Conservation (phyloP, 192 early-diverging fungal species). For the Coemansia sp. region DNA sequence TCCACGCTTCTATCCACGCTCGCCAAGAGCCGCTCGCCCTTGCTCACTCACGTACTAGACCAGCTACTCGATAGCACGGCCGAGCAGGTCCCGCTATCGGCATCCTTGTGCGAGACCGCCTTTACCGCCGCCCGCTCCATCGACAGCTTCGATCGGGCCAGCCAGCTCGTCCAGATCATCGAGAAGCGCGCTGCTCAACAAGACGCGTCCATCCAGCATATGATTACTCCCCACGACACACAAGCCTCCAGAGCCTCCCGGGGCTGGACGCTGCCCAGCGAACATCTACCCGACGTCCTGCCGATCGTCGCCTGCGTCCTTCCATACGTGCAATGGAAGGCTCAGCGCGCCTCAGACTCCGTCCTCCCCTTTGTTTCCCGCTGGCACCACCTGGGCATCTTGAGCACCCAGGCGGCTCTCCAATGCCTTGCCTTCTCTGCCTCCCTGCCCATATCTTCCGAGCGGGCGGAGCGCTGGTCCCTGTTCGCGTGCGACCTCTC, state of each 20-base stretch:
- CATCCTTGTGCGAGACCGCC: conserved; percentile 16
- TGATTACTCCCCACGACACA: background rate
- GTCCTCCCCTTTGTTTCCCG: conserved; percentile 4
- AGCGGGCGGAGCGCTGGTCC: background rate
- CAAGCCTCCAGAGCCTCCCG: background rate
- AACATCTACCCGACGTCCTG: background rate
- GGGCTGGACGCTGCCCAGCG: conserved; percentile 17
- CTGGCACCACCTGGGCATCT: conserved; percentile 7
- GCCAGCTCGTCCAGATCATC: background rate
- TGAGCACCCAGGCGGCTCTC: conserved; percentile 3
- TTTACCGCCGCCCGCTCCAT: conserved; percentile 12
- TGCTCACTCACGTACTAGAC: background rate
- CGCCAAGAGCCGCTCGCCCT: no score
- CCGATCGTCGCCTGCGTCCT: conserved; percentile 10
- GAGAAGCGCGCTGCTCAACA: conserved; percentile 5
- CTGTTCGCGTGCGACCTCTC: background rate
- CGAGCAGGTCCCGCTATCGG: conserved; percentile 9
- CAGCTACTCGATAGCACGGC: background rate
- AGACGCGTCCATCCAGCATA: conserved; percentile 2
- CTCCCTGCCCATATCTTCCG: background rate
- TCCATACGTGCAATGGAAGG: conserved; percentile 22
- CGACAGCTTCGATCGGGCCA: background rate
- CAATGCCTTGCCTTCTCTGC: conserved; percentile 6
- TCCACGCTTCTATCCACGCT: conserved; percentile 1
- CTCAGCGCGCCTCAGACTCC: background rate